Percentiles rank a stretch among this genome's conserved stretches.
These are phyloP conservation scores for Rauvolfia tetraphylla DNA, from an alignment of 257 asterid genomes.

Conservation along the genomic window DNA sequence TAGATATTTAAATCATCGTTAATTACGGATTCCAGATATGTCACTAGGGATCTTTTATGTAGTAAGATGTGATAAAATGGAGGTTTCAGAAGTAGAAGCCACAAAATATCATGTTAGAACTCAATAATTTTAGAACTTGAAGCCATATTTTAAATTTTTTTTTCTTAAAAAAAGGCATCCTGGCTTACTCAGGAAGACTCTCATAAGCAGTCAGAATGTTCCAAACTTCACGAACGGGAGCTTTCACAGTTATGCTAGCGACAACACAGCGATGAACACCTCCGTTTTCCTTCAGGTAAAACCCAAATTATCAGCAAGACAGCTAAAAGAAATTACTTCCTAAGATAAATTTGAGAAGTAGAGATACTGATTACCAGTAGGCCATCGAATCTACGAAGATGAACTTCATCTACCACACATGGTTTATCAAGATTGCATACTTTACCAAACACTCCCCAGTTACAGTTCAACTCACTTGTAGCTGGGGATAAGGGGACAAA, in stretches of 20 bases:
- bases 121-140: neutral
- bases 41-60: neutral
- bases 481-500: slow-evolving; percentile 65
- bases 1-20: neutral
- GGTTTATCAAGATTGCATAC: slow-evolving; percentile 69
- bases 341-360: slow-evolving; percentile 17
- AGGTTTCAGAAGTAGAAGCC: neutral
- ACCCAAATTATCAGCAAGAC: slow-evolving; percentile 26
- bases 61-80: neutral
- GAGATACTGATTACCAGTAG: slow-evolving; percentile 59
- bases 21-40: neutral
- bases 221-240: slow-evolving; percentile 87
- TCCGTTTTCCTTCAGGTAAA: slow-evolving; percentile 76
- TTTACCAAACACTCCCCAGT: slow-evolving; percentile 84
- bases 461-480: slow-evolving; percentile 50
- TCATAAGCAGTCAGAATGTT: slow-evolving; percentile 83
- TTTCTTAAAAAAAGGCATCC: neutral
- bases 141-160: too few species aligned
- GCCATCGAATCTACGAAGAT: slow-evolving; percentile 95
- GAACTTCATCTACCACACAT: slow-evolving; percentile 90
- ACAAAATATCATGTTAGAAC: neutral
- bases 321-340: slow-evolving; percentile 13
- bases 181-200: slow-evolving; percentile 81
- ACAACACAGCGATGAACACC: slow-evolving; percentile 93
- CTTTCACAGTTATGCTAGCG: slow-evolving; percentile 93